phyloP scores from a whole-genome alignment of 169 alveolate genomes.

The Blepharisma undulans region DNA sequence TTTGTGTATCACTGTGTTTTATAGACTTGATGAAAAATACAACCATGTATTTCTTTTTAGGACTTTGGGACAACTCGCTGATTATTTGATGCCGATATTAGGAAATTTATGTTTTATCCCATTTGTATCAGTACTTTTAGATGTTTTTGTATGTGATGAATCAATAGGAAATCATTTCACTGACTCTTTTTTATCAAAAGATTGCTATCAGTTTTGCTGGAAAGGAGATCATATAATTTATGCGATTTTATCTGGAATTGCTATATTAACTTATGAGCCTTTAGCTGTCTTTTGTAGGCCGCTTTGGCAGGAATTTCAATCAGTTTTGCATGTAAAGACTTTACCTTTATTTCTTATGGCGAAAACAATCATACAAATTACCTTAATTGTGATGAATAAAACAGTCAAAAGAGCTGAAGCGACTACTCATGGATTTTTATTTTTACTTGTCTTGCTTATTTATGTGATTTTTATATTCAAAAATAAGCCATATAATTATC shows the following conservation, averaged over 20 bases:
- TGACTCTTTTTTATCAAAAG: conserved; percentile 26
- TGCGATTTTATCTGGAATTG: not conserved
- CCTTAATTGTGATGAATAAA: not conserved
- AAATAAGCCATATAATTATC: conserved; percentile 25
- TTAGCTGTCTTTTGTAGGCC: not conserved
- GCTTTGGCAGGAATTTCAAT: conserved; percentile 13
- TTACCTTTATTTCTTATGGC: not conserved
- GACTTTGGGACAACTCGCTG: not conserved
- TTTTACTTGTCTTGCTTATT: not conserved
- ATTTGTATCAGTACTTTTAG: not conserved
- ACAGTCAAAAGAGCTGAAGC: conserved; percentile 1
- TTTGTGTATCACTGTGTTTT: not conserved
- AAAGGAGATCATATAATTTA: conserved; percentile 19
- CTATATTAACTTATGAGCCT: not conserved
- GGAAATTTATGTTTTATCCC: conserved; percentile 25
- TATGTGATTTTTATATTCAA: not conserved
- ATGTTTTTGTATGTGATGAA: not conserved
- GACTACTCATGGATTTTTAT: not conserved
- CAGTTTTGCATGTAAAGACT: conserved; percentile 11
- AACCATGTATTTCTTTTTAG: not conserved
- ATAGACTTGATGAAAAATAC: not conserved
- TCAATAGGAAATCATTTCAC: conserved; percentile 21
- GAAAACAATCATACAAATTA: conserved; percentile 3
- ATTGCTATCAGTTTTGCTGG: conserved; percentile 32
- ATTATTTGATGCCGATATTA: not conserved